These are phyloP conservation scores for Phytopythium ostracodes DNA, from an alignment of 352 stramenopile genomes.

Conservation along the genomic window DNA sequence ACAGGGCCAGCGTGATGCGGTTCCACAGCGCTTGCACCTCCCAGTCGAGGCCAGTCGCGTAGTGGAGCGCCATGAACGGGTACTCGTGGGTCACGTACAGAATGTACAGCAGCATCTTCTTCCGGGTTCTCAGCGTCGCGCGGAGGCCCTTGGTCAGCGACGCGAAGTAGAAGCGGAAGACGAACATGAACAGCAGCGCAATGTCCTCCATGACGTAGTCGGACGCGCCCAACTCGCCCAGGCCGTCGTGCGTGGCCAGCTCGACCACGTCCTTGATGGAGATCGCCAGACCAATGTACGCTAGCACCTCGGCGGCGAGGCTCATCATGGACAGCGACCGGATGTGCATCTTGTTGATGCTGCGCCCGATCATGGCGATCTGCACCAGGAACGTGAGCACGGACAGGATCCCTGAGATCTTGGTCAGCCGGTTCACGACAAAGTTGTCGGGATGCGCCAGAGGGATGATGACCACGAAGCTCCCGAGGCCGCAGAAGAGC, in stretches of 20 bases:
- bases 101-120: constrained; percentile 12
- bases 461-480: not conserved
- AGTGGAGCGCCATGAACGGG: constrained; percentile 10
- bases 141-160: constrained; percentile 9
- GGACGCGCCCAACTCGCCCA: constrained; percentile 14
- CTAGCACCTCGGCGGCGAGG: constrained; percentile 12
- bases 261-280: constrained; percentile 7
- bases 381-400: constrained; percentile 26
- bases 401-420: constrained; percentile 22
- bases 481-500: not conserved
- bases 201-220: constrained; percentile 13
- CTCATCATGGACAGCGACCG: constrained; percentile 12
- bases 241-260: not conserved
- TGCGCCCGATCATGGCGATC: constrained; percentile 23
- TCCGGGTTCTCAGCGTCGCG: constrained; percentile 6
- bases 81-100: constrained; percentile 14
- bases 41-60: constrained; percentile 13
- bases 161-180: constrained; percentile 22
- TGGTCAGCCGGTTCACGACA: constrained; percentile 14
- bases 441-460: constrained; percentile 7
- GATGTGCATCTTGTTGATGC: constrained; percentile 17
- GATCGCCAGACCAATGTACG: constrained; percentile 5
- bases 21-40: constrained; percentile 15
- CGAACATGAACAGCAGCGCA: constrained; percentile 13
- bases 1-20: constrained; percentile 8